Conservation (phyloP, 805 yeast genomes). For the Torulaspora microellipsoides region DNA sequence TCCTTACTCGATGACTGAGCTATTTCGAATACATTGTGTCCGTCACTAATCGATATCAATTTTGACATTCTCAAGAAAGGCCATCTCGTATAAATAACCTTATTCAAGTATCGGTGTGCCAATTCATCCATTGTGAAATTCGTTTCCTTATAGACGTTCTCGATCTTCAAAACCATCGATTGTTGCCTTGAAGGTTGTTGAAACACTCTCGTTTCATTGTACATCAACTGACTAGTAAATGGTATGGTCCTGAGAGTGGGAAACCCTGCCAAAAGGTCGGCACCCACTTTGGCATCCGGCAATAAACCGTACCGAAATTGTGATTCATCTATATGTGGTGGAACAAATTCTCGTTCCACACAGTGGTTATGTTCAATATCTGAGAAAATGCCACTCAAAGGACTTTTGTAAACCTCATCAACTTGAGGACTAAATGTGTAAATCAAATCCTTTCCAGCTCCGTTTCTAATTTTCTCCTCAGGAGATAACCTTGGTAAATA, state of each 20-base stretch:
- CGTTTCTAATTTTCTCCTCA: conserved; percentile 70
- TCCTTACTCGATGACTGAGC: conserved; percentile 17
- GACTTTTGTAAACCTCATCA: conserved; percentile 62
- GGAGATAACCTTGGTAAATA: conserved; percentile 55
- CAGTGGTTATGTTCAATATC: conserved; percentile 81
- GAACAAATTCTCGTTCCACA: conserved; percentile 50
- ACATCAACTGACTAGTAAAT: conserved; percentile 47
- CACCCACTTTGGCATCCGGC: conserved; percentile 64
- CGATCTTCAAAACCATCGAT: conserved; percentile 65
- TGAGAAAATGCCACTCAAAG: conserved; percentile 69
- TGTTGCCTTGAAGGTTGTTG: conserved; percentile 81
- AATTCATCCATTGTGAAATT: conserved; percentile 59
- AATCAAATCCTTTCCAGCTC: conserved; percentile 62
- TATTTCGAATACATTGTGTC: conserved; percentile 41
- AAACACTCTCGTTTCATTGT: conserved; percentile 69
- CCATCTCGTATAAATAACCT: conserved; percentile 74
- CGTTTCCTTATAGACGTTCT: conserved; percentile 44
- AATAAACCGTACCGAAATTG: conserved; percentile 52
- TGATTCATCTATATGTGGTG: conserved; percentile 44
- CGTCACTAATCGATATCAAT: conserved; percentile 59
- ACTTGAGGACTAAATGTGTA: conserved; percentile 76
- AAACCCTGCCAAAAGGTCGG: conserved; percentile 79
- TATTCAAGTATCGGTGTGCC: conserved; percentile 56
- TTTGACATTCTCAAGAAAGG: conserved; percentile 85
- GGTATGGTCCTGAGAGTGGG: conserved; percentile 76